phyloP scores from a whole-genome alignment of 176 grass and related monocot genomes.

The Oryza brachyantha region DNA sequence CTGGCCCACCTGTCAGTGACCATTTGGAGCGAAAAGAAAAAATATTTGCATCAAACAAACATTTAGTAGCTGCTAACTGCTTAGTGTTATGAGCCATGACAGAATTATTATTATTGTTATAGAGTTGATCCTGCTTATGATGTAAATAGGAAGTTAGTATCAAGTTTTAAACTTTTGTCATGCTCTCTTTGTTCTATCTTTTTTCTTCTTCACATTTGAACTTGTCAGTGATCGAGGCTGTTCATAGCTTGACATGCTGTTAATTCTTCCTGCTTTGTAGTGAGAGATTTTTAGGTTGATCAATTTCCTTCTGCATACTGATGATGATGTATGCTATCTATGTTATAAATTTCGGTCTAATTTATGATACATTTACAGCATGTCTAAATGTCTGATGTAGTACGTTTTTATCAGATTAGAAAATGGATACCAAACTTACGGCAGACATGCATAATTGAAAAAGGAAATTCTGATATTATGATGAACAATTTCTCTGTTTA shows the following conservation, averaged over 20 bases:
- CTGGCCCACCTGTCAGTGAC: not conserved
- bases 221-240: slow-evolving; percentile 22
- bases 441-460: not conserved
- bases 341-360: not conserved
- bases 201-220: not conserved
- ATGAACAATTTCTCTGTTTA: not conserved
- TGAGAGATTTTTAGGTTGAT: not conserved
- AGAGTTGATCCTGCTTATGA: slow-evolving; percentile 19
- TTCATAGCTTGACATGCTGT: slow-evolving; percentile 36
- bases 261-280: slow-evolving; percentile 14
- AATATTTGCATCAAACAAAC: not conserved
- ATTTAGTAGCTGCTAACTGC: slow-evolving; percentile 38
- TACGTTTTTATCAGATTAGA: not conserved
- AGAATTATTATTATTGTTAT: slow-evolving; percentile 30
- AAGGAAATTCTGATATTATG: not conserved
- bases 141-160: slow-evolving; percentile 39
- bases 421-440: not conserved
- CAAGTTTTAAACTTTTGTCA: not conserved
- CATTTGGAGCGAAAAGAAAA: not conserved
- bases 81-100: slow-evolving; percentile 27
- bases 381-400: not conserved
- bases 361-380: not conserved
- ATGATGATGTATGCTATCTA: not conserved
- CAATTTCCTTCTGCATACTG: not conserved
- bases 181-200: not conserved